Evolutionary conservation across 306 rosid species (phyloP), one percentile per base, ranked within the genome.

Genomic region (Malus sieversii): DNA sequence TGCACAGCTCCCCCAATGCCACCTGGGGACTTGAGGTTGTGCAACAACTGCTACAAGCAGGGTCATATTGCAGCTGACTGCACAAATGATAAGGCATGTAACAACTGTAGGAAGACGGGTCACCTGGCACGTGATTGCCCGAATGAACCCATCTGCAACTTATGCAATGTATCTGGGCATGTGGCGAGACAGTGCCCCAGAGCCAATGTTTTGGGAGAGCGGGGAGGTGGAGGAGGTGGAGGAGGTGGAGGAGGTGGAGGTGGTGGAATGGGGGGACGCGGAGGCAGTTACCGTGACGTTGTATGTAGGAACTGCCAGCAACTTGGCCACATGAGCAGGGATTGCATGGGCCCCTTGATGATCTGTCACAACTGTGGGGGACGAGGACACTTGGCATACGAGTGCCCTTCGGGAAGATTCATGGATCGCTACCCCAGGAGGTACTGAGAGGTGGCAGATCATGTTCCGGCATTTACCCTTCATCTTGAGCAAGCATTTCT

Each of bases 101-200:
- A 92, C 88, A 95, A 95, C 82, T 95, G 99, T 82, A 83, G 99
- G 90, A 90, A 90, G 86, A 95, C 99, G 0, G 97, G 97, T 63
- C 99, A 92, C 75, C 84, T 95, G 74, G 99, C 99, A n/a, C 96
- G 99, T 23, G 99, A 95, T 72, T 95, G 99, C 80, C 92, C 97
- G 0, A 95, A 92, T 8, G 96, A 95, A 64, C 99, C 99, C 33
- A 87, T 92, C 72, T 95, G 99, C 83, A 95, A 95, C 79, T 55
- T 89, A 75, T 95, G 99, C 88, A 95, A 95, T 82, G 96, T 95
- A 72, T 88, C 97, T 14, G 99, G 99, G 77, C 99, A 92, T 68
- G 87, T 95, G 61, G 96, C 99, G 33, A 90, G 97, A 55, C 93
- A 87, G 69, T 95, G 97, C 82, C 99, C 97, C 11, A 92, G 91